phyloP scores from a whole-genome alignment of 345 rosid genomes.

The Trapa incisa region DNA sequence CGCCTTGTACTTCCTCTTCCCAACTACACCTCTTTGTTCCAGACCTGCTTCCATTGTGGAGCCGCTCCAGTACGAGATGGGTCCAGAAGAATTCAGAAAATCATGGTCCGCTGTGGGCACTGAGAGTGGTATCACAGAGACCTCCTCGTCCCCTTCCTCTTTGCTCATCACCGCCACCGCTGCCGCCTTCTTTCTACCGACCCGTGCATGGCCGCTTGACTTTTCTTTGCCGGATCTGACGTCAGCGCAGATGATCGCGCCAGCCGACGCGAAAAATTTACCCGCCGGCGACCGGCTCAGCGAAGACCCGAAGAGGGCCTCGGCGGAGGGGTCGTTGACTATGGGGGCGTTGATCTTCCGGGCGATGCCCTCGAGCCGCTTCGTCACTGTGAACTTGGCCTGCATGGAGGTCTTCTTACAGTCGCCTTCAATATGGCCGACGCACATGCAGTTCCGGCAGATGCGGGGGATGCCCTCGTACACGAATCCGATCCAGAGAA shows the following conservation, averaged over 20 bases:
- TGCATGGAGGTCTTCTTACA: slow-evolving; percentile 3
- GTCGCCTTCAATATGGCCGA: slow-evolving; percentile 1
- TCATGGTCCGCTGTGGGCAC: background rate
- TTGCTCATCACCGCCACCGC: background rate
- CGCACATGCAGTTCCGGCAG: slow-evolving; percentile 6
- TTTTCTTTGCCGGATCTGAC: background rate
- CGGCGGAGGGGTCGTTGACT: background rate
- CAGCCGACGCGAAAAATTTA: background rate
- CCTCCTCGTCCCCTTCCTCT: background rate
- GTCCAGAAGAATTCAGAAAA: background rate
- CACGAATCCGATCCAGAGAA: slow-evolving; percentile 2
- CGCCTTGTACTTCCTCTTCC: background rate
- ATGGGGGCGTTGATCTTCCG: background rate
- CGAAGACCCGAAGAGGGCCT: background rate
- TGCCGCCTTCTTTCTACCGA: background rate
- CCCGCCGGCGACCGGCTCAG: background rate
- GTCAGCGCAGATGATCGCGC: background rate
- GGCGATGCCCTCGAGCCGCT: slow-evolving; percentile 5
- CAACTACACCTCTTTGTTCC: background rate
- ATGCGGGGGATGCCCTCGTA: slow-evolving; percentile 3
- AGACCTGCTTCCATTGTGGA: background rate
- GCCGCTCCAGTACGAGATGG: background rate
- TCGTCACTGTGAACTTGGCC: background rate
- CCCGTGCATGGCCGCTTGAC: background rate
- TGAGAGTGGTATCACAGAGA: background rate